Base-by-base conservation (phyloP, 306 rosid genomes). In the Vigna radiata region DNA sequence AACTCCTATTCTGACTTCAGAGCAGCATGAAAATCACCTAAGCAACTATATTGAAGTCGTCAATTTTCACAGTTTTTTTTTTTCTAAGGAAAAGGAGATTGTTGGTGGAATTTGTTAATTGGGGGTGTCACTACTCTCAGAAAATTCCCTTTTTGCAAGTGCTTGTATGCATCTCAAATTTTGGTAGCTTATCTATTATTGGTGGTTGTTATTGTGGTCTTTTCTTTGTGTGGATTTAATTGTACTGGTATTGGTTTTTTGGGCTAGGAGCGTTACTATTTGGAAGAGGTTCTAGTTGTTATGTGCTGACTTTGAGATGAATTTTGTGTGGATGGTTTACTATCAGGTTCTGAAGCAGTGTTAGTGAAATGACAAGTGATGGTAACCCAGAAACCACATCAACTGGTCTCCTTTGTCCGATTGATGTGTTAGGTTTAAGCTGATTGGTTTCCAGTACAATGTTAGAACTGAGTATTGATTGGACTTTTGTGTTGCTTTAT, bases 391-490 rank as follows among this genome's bases (percentile, higher is more conserved):
- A 29, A 52, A 31, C 47, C 33, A 53, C 55, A 72, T 56, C 21
- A 47, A n/a, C 41, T 61, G 61, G 72, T 60, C 56, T 68, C 33
- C 53, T 60, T 75, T 6, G 5, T 44, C 36, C 52, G 21, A 70
- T 66, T 72, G 82, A 59, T 72, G 78, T 70, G 70, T 44, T 75
- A 64, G 72, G 71, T 76, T 70, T 82, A 16, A 46, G 61, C 29
- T 52, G 44, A 29, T 70, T 43, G 46, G 50, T 16, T 70, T 70
- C 15, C 14, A 21, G 65, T 70, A 43, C 67, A 36, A 61, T 61
- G 25, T 16, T 44, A 37, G 54, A 16, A 52, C 27, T 4, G 4
- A 68, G 18, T 27, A 62, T 58, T 54, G 60, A 5, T 41, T 50
- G 8, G 59, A 46, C 49, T 77, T 72, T 41, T 60, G 16, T 53